These are phyloP conservation scores for Skeletonema costatum DNA, from an alignment of 108 stramenopile genomes.

Conservation along the genomic window DNA sequence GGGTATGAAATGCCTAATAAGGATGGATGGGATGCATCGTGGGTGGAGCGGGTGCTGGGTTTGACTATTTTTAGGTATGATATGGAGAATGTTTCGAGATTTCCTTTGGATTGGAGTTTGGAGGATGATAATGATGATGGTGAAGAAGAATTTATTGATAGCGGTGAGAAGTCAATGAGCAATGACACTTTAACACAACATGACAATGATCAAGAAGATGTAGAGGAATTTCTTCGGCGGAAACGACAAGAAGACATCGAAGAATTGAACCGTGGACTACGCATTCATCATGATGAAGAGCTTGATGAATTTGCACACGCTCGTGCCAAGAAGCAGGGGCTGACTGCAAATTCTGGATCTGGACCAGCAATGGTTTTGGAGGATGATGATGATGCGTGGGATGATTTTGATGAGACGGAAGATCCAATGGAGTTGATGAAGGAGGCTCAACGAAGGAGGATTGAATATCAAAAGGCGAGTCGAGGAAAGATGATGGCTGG, in stretches of 20 bases:
- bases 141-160: neutral
- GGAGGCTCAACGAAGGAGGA: conserved; percentile 4
- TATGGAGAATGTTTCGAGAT: conserved; percentile 52
- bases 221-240: neutral
- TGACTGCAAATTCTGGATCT: neutral
- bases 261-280: conserved; percentile 21
- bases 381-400: conserved; percentile 27
- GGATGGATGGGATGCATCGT: conserved; percentile 63
- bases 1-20: conserved; percentile 73
- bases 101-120: conserved; percentile 28
- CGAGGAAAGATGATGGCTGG: conserved; percentile 25
- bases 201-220: neutral
- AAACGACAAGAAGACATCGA: conserved; percentile 15
- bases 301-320: conserved; percentile 38
- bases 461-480: neutral
- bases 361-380: too few species aligned
- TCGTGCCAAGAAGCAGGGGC: conserved; percentile 12
- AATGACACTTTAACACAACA: neutral
- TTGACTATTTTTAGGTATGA: conserved; percentile 80
- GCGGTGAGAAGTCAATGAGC: neutral
- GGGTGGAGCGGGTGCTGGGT: conserved; percentile 75
- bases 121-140: conserved; percentile 12
- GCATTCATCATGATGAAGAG: conserved; percentile 39
- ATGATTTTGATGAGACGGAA: conserved; percentile 50
- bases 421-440: conserved; percentile 27